Evolutionary conservation across 2,329 filamentous ascomycete genomes (phyloP), one percentile per base, ranked within the genome.

Genomic region (Westerdykella ornata): DNA sequence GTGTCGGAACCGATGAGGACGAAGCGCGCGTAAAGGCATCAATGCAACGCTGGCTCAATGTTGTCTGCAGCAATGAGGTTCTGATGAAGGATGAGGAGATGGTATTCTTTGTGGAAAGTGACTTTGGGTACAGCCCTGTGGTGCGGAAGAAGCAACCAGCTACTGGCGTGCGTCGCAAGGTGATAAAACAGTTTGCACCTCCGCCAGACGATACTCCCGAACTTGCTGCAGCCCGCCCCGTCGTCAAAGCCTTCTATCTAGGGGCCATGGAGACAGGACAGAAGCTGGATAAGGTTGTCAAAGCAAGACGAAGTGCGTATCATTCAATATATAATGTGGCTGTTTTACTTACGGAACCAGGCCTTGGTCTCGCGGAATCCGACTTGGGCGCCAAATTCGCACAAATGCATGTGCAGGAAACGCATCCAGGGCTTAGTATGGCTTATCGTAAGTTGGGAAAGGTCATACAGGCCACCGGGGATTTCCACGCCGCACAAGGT

Each of bases 91-190:
- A 98, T 62, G 90, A 97, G 48, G 92, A 98, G 69, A 90, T 97
- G 81, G 81, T 96, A 4, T 82, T 97, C 45, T 98, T 98, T 57
- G 88, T 98, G n/a, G 92, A 98, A 69, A 95, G 88, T 62, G 92
- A 98, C 65, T 97, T 96, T 65, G 92, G 92, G 31, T 98, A 98
- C 68, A 96, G 88, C 59, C 92, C 92, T 1, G 85, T 97, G 59
- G 83, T 96, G 35, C 84, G 90, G 66, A 88, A 88, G 76, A 95
- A 94, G 73, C 92, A 98, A 67, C 92, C 92, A 16, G 92, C 92
- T 7, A 98, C 92, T 1, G 92, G 92, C 33, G 88, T 98, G 54
- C 81, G 92, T 48, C 80, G 92, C 61, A 96, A 96, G 72, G 84
- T 97, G 46, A 74, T 98, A 63, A 98, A 98, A 74, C 92, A 98